Evolutionary conservation across 306 rosid species (phyloP).

Genomic region (Fragaria ananassa): DNA sequence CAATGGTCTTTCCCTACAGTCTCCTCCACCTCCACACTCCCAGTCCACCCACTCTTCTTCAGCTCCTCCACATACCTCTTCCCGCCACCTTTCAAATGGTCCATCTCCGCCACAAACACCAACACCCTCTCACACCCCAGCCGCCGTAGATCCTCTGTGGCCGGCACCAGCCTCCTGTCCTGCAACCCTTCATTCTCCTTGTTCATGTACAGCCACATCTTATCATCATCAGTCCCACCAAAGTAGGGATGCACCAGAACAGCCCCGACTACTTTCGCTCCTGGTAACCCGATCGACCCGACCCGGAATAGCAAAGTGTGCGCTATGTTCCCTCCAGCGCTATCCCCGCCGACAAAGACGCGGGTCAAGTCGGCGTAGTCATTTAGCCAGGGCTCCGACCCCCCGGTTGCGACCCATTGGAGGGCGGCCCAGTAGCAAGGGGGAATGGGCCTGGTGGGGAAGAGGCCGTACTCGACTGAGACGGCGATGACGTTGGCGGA

Average conservation of each 20-base stretch:
- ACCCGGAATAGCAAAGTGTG: conserved; percentile 14
- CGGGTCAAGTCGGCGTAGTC: conserved; percentile 27
- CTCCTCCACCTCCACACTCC: conserved; percentile 41
- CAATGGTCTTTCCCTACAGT: conserved; percentile 30
- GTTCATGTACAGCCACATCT: conserved; percentile 49
- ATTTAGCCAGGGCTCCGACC: conserved; percentile 34
- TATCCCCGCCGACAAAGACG: conserved; percentile 41
- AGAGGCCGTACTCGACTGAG: conserved; percentile 38
- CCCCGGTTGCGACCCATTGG: conserved; percentile 33
- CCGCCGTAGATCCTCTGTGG: conserved; percentile 33
- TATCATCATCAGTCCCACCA: conserved; percentile 28
- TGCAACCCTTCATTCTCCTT: conserved; percentile 27
- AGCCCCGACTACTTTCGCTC: conserved; percentile 25
- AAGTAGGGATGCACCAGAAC: conserved; percentile 42
- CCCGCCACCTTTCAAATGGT: conserved; percentile 28
- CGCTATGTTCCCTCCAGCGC: conserved; percentile 41
- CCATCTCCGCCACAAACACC: conserved; percentile 47
- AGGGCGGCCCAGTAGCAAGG: conserved; percentile 45
- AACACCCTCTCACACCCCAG: conserved; percentile 39
- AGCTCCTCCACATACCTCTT: conserved; percentile 29
- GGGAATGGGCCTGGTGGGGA: conserved; percentile 33
- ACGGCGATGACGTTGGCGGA: conserved; percentile 29
- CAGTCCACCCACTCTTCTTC: conserved; percentile 53
- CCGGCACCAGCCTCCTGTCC: conserved; percentile 42
- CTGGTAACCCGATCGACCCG: conserved; percentile 21